Conservation (phyloP, 139 green algal species). For the Chlorokybus atmophyticus region DNA sequence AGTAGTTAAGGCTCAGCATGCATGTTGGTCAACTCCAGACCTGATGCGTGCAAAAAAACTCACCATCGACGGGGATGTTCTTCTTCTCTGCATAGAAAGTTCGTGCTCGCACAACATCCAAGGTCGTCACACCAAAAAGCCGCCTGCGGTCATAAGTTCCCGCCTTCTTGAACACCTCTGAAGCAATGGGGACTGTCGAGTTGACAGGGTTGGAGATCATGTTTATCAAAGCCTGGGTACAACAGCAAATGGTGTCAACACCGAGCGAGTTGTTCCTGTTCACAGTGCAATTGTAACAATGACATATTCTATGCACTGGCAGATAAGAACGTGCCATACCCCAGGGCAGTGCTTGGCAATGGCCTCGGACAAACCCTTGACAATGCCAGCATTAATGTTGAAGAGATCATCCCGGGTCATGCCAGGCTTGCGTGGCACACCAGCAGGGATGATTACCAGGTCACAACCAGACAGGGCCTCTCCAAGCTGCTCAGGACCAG, state of each 20-base stretch:
- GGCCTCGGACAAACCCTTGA: slow-evolving; percentile 67
- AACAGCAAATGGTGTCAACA: too few relatives aligned
- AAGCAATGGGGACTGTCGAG: slow-evolving; percentile 79
- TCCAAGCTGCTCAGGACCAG: slow-evolving; percentile 57
- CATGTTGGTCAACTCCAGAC: background rate
- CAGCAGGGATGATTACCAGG: slow-evolving; percentile 88
- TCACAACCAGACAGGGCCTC: slow-evolving; percentile 53
- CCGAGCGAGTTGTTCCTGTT: background rate
- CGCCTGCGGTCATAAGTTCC: slow-evolving; percentile 75
- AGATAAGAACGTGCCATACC: too few relatives aligned
- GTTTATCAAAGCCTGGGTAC: slow-evolving; percentile 48
- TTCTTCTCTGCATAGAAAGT: slow-evolving; percentile 57
- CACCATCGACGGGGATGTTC: background rate
- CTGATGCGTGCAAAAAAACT: background rate
- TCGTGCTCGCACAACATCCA: slow-evolving; percentile 85
- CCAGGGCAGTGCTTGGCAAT: slow-evolving; percentile 77
- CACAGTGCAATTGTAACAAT: too few relatives aligned
- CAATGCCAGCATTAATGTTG: slow-evolving; percentile 95
- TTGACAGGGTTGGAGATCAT: slow-evolving; percentile 88
- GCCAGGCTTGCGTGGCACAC: slow-evolving; percentile 93
- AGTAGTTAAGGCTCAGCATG: background rate
- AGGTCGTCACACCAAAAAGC: slow-evolving; percentile 87
- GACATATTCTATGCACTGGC: too few relatives aligned
- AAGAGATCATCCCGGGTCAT: slow-evolving; percentile 99
- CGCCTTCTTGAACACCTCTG: slow-evolving; percentile 60